Percentiles rank a stretch among this genome's conserved stretches.
phyloP scores from a whole-genome alignment of 148 eudicot species.

The Rhododendron vialii region DNA sequence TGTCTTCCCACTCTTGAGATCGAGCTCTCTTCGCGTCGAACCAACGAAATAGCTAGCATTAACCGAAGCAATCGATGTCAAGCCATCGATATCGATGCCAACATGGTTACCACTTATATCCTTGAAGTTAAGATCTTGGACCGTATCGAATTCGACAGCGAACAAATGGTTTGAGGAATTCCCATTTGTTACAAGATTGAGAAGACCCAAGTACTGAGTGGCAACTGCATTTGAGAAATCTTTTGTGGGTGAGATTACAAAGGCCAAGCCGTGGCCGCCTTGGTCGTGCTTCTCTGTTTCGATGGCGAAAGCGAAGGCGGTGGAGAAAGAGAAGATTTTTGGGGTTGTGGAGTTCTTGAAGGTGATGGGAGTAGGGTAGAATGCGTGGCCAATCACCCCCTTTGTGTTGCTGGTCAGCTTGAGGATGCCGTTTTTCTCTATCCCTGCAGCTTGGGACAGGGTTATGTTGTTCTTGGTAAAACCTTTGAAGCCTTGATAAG shows the following conservation, averaged over 20 bases:
- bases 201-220: slow-evolving; percentile 35
- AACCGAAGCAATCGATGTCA: slow-evolving; percentile 20
- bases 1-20: slow-evolving; percentile 20
- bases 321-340: slow-evolving; percentile 30
- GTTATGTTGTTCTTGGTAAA: slow-evolving; percentile 12
- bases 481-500: background rate
- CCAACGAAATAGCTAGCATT: slow-evolving; percentile 9
- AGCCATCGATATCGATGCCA: slow-evolving; percentile 31
- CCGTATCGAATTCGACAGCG: slow-evolving; percentile 45
- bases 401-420: slow-evolving; percentile 28
- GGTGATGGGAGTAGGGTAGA: slow-evolving; percentile 19
- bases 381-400: slow-evolving; percentile 31
- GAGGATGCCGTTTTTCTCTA: slow-evolving; percentile 23
- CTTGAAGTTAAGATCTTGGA: slow-evolving; percentile 24
- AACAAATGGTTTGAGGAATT: slow-evolving; percentile 26
- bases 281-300: slow-evolving; percentile 34
- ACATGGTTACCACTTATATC: slow-evolving; percentile 42
- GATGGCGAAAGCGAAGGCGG: slow-evolving; percentile 30
- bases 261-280: slow-evolving; percentile 62
- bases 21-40: background rate
- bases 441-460: slow-evolving; percentile 14
- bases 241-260: slow-evolving; percentile 20
- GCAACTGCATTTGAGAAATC: slow-evolving; percentile 14
- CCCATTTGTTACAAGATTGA: slow-evolving; percentile 12
- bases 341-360: slow-evolving; percentile 18